Percentiles rank a stretch among this genome's conserved stretches.
These are phyloP conservation scores for Atkinsonella texensis DNA, from an alignment of 2,329 filamentous ascomycete species.

Conservation along the genomic window DNA sequence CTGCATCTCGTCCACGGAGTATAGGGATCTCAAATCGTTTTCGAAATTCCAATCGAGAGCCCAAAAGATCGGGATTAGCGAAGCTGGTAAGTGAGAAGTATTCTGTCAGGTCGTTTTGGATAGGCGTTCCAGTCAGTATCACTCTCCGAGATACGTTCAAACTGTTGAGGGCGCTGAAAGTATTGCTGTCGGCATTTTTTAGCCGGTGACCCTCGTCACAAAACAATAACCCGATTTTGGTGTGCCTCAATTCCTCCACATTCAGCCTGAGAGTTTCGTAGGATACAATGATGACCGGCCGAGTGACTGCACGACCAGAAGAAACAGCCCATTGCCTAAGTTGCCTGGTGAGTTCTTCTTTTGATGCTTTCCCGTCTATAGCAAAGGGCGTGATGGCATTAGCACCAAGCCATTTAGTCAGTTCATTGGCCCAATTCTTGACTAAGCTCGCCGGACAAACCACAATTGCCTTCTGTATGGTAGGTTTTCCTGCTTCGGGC, in stretches of 20 bases:
- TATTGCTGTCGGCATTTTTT: conserved; percentile 94
- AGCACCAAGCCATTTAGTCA: conserved; percentile 90
- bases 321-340: conserved; percentile 91
- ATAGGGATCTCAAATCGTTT: conserved; percentile 93
- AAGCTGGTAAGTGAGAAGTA: conserved; percentile 96
- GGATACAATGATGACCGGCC: conserved; percentile 92
- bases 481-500: conserved; percentile 83
- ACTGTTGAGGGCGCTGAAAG: conserved; percentile 80
- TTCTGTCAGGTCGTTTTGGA: conserved; percentile 96
- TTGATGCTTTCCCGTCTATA: conserved; percentile 91
- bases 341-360: conserved; percentile 82
- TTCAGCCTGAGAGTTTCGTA: conserved; percentile 93
- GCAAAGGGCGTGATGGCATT: conserved; percentile 89
- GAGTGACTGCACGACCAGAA: conserved; percentile 74
- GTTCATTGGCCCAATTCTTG: conserved; percentile 94
- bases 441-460: conserved; percentile 94
- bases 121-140: conserved; percentile 91
- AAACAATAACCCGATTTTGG: conserved; percentile 81
- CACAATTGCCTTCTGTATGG: conserved; percentile 93
- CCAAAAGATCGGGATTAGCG: conserved; percentile 85
- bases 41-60: conserved; percentile 79
- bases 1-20: conserved; percentile 78
- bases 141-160: conserved; percentile 85
- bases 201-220: conserved; percentile 95
- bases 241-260: conserved; percentile 78